These are phyloP conservation scores for Sporisorium reilianum DNA, from an alignment of 1,284 basidiomycete species.

Conservation along the genomic window DNA sequence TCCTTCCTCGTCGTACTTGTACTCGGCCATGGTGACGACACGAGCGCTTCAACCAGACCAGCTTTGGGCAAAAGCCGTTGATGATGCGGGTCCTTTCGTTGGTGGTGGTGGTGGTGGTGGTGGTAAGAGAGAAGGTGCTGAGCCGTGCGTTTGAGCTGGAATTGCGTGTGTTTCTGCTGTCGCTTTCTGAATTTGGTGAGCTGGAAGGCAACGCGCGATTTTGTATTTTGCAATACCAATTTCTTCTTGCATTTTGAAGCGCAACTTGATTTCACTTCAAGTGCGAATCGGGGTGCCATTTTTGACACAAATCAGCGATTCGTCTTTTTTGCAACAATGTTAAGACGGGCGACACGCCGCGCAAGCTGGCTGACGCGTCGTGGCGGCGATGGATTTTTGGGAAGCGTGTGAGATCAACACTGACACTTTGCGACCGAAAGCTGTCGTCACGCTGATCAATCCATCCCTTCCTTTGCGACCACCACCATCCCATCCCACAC, in stretches of 20 bases:
- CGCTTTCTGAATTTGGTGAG: conserved; percentile 20
- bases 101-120: conserved; percentile 6
- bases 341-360: conserved; percentile 1
- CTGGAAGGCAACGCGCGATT: conserved; percentile 18
- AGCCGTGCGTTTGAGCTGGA: conserved; percentile 6
- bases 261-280: neutral
- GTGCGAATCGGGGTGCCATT: neutral
- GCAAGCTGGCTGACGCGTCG: conserved; percentile 24
- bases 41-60: neutral
- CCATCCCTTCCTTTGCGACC: neutral
- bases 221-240: neutral
- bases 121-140: neutral
- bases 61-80: neutral
- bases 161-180: conserved; percentile 1
- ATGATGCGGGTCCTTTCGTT: conserved; percentile 4
- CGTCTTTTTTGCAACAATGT: neutral
- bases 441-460: neutral
- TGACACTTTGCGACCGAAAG: neutral
- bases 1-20: conserved; percentile 70
- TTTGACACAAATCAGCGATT: neutral
- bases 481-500: neutral
- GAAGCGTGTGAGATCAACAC: conserved; percentile 23
- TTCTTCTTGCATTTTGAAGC: conserved; percentile 10
- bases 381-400: conserved; percentile 3
- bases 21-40: conserved; percentile 59